These are phyloP conservation scores for Termitomyces sp. DNA, from an alignment of 768 basidiomycete genomes.

Conservation along the genomic window DNA sequence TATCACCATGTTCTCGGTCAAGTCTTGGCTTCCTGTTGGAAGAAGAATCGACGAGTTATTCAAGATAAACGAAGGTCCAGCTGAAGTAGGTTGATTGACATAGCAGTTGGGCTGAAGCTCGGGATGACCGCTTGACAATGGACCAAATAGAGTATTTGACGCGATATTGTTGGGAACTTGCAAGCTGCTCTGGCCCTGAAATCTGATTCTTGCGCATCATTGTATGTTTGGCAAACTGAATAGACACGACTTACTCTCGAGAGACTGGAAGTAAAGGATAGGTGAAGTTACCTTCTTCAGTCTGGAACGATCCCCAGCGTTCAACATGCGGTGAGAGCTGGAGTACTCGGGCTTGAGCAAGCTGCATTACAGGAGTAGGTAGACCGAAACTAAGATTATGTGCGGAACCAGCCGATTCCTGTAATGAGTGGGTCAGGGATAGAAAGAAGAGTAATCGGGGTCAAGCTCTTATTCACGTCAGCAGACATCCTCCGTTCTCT, in stretches of 20 bases:
- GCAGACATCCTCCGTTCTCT: not conserved
- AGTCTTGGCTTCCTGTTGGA: too few species aligned
- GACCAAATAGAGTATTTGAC: too few species aligned
- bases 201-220: not conserved
- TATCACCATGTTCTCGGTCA: too few species aligned
- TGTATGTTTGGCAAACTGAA: not conserved
- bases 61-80: not conserved
- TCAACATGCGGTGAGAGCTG: conserved; percentile 23
- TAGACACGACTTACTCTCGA: too few species aligned
- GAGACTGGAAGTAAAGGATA: not conserved
- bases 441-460: not conserved
- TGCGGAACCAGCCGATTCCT: not conserved
- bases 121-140: not conserved
- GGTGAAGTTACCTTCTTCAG: not conserved
- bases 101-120: not conserved
- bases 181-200: not conserved
- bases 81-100: too few species aligned
- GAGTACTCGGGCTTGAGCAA: not conserved
- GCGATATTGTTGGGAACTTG: not conserved
- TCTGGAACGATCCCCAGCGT: conserved; percentile 3
- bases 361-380: not conserved
- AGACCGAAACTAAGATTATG: too few species aligned
- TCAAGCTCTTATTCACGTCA: not conserved
- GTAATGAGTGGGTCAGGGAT: not conserved
- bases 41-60: too few species aligned